Evolutionary conservation across 495 filamentous ascomycete genomes (phyloP).

Genomic region (Alectoria sarmentosa): DNA sequence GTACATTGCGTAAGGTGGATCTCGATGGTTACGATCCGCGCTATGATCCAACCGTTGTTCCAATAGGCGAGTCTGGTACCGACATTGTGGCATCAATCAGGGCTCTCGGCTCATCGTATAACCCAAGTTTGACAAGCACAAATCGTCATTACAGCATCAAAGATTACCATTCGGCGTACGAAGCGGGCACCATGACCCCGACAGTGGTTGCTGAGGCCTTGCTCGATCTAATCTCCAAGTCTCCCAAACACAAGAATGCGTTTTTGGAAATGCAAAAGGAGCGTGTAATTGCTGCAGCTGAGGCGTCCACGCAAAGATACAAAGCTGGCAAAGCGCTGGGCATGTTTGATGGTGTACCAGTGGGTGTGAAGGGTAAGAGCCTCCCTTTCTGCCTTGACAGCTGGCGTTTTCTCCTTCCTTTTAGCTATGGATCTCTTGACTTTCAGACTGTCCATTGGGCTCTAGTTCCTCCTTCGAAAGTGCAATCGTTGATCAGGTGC

Average conservation of each 20-base stretch:
- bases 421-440: background rate
- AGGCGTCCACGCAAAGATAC: constrained; percentile 63
- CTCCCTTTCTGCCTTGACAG: background rate
- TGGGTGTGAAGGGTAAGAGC: constrained; percentile 56
- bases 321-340: constrained; percentile 54
- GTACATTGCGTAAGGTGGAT: constrained; percentile 47
- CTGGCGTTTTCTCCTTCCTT: background rate
- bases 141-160: constrained; percentile 47
- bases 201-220: constrained; percentile 60
- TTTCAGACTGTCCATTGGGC: background rate
- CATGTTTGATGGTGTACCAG: constrained; percentile 74
- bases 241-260: constrained; percentile 58
- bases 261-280: constrained; percentile 58
- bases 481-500: background rate
- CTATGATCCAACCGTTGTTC: constrained; percentile 83
- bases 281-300: constrained; percentile 56
- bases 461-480: background rate
- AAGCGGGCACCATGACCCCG: constrained; percentile 61
- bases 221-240: constrained; percentile 59
- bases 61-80: constrained; percentile 37
- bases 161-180: constrained; percentile 73
- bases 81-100: constrained; percentile 25
- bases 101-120: constrained; percentile 2
- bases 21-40: constrained; percentile 55
- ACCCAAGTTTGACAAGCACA: constrained; percentile 24